Conservation (phyloP, 140 eudicot genomes). For the Oenanthe javanica region DNA sequence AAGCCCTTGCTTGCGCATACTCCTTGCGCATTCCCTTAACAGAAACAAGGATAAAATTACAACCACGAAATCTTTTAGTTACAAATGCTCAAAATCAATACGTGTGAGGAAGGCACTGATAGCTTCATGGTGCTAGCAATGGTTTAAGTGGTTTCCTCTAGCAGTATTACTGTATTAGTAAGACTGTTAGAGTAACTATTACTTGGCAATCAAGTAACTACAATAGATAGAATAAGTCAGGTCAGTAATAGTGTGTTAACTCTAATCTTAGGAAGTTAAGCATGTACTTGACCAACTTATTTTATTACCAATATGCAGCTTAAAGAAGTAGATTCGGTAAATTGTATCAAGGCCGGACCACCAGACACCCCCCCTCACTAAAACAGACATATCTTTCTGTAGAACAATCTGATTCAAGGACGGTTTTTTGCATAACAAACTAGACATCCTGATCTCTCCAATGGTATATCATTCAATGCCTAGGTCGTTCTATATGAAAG, state of each 20-base stretch:
- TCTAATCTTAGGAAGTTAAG: background rate
- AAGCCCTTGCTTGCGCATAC: slow-evolving; percentile 74
- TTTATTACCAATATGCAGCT: background rate
- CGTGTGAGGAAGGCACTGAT: background rate
- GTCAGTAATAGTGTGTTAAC: background rate
- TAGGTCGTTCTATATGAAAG: too few species aligned
- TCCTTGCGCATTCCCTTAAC: slow-evolving; percentile 87
- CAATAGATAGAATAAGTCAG: background rate
- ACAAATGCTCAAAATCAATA: background rate
- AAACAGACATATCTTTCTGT: background rate
- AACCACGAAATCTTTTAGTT: background rate
- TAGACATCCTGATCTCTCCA: background rate
- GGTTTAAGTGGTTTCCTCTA: background rate
- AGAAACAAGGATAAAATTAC: background rate
- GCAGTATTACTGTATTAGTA: background rate
- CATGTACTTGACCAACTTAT: background rate
- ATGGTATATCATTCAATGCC: too few species aligned
- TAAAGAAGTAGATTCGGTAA: background rate
- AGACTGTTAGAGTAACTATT: too few species aligned
- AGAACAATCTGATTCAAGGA: background rate
- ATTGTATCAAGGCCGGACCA: background rate
- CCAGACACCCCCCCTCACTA: background rate
- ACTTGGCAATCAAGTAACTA: background rate
- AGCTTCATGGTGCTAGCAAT: background rate
- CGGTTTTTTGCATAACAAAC: background rate